Evolutionary conservation across 495 filamentous ascomycete species (phyloP).

Genomic region (Penicillium paxilli): DNA sequence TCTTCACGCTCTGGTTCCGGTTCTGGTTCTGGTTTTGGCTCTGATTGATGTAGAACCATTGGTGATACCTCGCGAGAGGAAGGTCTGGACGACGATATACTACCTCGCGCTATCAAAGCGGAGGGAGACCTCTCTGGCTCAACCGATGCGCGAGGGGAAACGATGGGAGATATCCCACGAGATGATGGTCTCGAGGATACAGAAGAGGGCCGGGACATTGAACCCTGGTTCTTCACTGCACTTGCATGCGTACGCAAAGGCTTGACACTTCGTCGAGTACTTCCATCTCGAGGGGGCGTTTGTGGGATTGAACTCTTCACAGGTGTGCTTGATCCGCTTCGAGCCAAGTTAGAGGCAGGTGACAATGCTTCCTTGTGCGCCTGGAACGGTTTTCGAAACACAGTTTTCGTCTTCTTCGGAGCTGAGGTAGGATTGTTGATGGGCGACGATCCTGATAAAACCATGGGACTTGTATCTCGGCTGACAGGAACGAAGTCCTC

Average conservation of each 20-base stretch:
- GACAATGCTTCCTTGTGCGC: slow-evolving; percentile 53
- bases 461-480: slow-evolving; percentile 73
- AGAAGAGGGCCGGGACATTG: slow-evolving; percentile 34
- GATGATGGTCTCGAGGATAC: slow-evolving; percentile 30
- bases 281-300: slow-evolving; percentile 46
- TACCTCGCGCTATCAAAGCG: slow-evolving; percentile 27
- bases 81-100: slow-evolving; percentile 26
- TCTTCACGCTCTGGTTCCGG: slow-evolving; percentile 31
- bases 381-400: slow-evolving; percentile 55
- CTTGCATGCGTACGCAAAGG: slow-evolving; percentile 42
- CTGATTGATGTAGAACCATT: slow-evolving; percentile 15
- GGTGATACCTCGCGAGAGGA: slow-evolving; percentile 41
- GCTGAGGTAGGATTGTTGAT: slow-evolving; percentile 48
- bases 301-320: slow-evolving; percentile 46
- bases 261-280: slow-evolving; percentile 32
- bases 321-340: slow-evolving; percentile 31
- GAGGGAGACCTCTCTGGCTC: slow-evolving; percentile 32
- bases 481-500: slow-evolving; percentile 80
- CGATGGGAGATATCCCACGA: slow-evolving; percentile 24
- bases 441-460: slow-evolving; percentile 34
- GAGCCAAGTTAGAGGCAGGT: slow-evolving; percentile 38
- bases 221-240: slow-evolving; percentile 37
- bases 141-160: slow-evolving; percentile 28
- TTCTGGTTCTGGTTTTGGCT: slow-evolving; percentile 14
- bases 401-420: slow-evolving; percentile 49